phyloP scores from a whole-genome alignment of 257 asterid species.

The Solanum okadae region DNA sequence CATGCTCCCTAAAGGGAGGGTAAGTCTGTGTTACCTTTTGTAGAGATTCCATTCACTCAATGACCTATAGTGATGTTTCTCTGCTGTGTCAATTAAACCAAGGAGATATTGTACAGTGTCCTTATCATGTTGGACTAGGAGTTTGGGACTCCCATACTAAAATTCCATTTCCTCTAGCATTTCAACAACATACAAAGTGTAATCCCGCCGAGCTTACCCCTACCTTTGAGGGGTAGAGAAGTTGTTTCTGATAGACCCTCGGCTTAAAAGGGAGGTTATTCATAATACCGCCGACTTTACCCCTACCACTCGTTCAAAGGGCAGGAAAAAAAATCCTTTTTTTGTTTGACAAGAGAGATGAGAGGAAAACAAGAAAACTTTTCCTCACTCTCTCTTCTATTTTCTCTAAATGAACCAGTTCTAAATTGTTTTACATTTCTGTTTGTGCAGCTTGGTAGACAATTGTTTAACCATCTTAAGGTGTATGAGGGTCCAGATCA shows the following conservation, averaged over 20 bases:
- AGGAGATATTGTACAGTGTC: not conserved
- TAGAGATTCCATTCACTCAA: not conserved
- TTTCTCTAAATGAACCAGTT: not conserved
- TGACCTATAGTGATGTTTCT: not conserved
- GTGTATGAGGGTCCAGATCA: not conserved
- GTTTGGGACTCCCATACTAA: not conserved
- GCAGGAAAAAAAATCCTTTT: not conserved
- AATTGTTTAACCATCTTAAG: not conserved
- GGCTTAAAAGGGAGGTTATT: not conserved
- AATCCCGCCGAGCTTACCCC: too few relatives aligned
- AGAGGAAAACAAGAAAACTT: not conserved
- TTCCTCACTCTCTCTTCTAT: not conserved
- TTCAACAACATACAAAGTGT: not conserved
- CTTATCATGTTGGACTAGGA: not conserved
- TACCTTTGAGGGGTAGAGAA: too few relatives aligned
- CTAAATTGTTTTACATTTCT: not conserved
- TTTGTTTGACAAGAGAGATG: not conserved
- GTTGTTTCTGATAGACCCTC: not conserved
- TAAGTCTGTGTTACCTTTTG: constrained; percentile 20
- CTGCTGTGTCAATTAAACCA: not conserved
- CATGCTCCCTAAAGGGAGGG: constrained; percentile 95
- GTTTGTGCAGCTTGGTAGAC: not conserved
- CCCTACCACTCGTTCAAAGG: not conserved
- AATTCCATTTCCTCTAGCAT: not conserved
- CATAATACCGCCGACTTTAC: not conserved